Conservation (phyloP, 805 yeast species). For the Candida boidinii region DNA sequence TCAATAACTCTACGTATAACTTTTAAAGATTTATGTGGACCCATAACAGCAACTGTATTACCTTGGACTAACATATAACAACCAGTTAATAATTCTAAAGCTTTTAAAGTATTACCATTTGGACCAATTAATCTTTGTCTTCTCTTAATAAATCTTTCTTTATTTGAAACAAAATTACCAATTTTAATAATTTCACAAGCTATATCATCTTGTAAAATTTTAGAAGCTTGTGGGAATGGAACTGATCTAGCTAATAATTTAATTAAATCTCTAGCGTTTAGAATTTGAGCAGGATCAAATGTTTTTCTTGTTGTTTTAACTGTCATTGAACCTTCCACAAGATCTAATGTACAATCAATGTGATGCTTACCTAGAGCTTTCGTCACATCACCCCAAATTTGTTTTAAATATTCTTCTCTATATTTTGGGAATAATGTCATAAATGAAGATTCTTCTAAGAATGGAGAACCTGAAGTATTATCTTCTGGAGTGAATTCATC, state of each 20-base stretch:
- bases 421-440: conserved; percentile 95
- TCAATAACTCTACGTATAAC: conserved; percentile 90
- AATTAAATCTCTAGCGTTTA: conserved; percentile 91
- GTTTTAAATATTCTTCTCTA: conserved; percentile 82
- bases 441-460: conserved; percentile 93
- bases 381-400: conserved; percentile 92
- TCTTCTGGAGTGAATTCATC: conserved; percentile 89
- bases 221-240: conserved; percentile 93
- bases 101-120: conserved; percentile 92
- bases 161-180: conserved; percentile 80
- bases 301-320: conserved; percentile 95
- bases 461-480: conserved; percentile 76
- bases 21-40: conserved; percentile 88
- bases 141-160: conserved; percentile 90
- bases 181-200: conserved; percentile 97
- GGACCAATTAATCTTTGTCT: conserved; percentile 97
- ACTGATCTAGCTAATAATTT: conserved; percentile 92
- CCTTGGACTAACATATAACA: conserved; percentile 97
- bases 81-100: conserved; percentile 87
- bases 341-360: conserved; percentile 75
- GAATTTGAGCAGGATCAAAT: conserved; percentile 85
- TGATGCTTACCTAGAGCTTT: conserved; percentile 64
- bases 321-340: conserved; percentile 96
- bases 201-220: conserved; percentile 81
- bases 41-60: conserved; percentile 95